These are phyloP conservation scores for Wallacemonas sp. DNA, from an alignment of 208 protist genomes.

Conservation along the genomic window DNA sequence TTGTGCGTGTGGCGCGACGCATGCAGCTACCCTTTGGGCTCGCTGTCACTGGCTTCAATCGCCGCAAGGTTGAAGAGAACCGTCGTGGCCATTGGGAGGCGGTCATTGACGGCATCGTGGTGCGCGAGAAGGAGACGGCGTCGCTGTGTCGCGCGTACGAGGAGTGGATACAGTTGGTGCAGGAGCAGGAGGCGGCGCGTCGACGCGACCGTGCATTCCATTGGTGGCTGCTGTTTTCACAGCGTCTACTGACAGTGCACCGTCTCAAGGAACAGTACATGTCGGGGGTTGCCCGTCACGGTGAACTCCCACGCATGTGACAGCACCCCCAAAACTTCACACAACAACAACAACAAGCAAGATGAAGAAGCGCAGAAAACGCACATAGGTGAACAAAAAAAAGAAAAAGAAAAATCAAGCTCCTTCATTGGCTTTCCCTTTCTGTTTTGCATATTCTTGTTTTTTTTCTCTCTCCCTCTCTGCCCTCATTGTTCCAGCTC, in stretches of 20 bases:
- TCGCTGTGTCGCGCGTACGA: slow-evolving; percentile 72
- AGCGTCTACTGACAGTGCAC: slow-evolving; percentile 74
- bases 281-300: slow-evolving; percentile 40
- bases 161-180: slow-evolving; percentile 78
- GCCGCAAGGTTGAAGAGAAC: slow-evolving; percentile 58
- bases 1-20: slow-evolving; percentile 79
- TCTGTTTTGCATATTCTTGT: too few species aligned
- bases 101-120: slow-evolving; percentile 82
- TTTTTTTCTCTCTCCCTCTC: too few species aligned
- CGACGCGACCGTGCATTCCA: slow-evolving; percentile 70
- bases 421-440: too few species aligned
- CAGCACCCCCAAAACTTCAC: too few species aligned
- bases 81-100: slow-evolving; percentile 80
- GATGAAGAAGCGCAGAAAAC: too few species aligned
- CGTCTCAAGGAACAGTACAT: slow-evolving; percentile 81
- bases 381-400: too few species aligned
- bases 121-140: slow-evolving; percentile 47
- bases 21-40: slow-evolving; percentile 80
- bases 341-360: too few species aligned
- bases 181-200: slow-evolving; percentile 82
- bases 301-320: slow-evolving; percentile 35
- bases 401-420: too few species aligned
- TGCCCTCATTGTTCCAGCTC: too few species aligned
- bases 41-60: slow-evolving; percentile 76
- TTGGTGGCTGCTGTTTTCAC: slow-evolving; percentile 85